phyloP scores from a whole-genome alignment of 345 rosid genomes.

The Euphorbia pulcherrima region DNA sequence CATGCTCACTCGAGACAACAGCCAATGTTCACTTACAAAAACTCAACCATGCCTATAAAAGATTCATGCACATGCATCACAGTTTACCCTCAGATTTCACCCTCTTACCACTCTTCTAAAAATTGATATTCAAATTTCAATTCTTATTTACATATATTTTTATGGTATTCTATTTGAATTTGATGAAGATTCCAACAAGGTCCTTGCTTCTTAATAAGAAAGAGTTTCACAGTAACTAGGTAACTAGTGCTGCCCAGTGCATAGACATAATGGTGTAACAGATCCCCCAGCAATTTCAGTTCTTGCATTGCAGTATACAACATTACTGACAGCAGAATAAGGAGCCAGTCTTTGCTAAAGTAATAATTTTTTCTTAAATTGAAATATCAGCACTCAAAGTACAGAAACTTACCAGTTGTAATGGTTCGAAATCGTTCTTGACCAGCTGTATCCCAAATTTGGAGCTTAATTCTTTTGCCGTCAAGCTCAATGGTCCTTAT shows the following conservation, averaged over 20 bases:
- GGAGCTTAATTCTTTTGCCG: conserved; percentile 88
- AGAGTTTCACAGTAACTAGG: background rate
- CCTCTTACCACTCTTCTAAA: background rate
- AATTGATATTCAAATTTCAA: background rate
- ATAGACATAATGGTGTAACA: background rate
- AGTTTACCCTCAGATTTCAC: background rate
- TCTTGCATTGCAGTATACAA: background rate
- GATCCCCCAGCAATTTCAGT: conserved; percentile 3
- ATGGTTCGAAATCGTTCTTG: conserved; percentile 89
- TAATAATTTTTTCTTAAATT: background rate
- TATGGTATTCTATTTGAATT: background rate
- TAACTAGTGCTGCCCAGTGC: background rate
- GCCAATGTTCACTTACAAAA: background rate
- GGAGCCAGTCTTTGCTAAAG: background rate
- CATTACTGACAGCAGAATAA: background rate
- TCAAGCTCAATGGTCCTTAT: conserved; percentile 94
- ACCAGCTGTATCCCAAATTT: conserved; percentile 97
- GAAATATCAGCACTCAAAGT: too few species aligned
- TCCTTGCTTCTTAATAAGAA: background rate
- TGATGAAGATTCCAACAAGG: background rate
- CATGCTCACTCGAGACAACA: background rate
- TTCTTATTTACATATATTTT: too few species aligned
- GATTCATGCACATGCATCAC: background rate
- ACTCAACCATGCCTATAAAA: background rate
- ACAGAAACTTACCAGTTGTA: conserved; percentile 64